A percentile compares a stretch with the other conserved stretches of the same genome.
Conservation (phyloP, 23 red algal genomes). For the Gracilaria domingensis region DNA sequence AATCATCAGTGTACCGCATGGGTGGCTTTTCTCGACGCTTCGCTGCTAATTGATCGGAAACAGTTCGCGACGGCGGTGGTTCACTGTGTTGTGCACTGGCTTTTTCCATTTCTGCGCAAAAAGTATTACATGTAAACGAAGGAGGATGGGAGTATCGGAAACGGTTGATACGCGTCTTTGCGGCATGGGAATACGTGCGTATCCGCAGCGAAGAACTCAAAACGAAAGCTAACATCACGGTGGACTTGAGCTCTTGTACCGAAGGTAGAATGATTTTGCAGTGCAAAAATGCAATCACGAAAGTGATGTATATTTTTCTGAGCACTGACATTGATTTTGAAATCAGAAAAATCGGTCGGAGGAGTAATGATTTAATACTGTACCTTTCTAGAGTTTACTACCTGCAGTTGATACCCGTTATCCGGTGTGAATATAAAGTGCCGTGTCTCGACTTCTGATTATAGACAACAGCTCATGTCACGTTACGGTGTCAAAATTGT, state of each 20-base stretch:
- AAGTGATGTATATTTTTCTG: not conserved
- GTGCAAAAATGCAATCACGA: not conserved
- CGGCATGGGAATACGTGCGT: not conserved
- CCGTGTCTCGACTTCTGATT: no score
- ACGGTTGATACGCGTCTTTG: not conserved
- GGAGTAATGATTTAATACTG: no score
- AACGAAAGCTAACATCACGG: not conserved
- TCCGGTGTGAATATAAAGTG: no score
- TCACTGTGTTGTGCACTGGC: not conserved
- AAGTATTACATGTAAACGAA: not conserved
- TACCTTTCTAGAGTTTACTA: no score
- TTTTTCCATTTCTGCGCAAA: not conserved
- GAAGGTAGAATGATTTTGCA: no score
- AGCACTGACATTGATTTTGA: not conserved
- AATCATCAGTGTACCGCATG: slow-evolving; percentile 56
- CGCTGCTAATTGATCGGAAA: slow-evolving; percentile 22
- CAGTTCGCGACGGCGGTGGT: not conserved
- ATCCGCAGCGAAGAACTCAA: not conserved
- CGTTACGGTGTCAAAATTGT: no score
- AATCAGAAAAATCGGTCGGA: no score
- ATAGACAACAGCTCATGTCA: no score
- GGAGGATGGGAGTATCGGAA: not conserved
- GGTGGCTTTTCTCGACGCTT: slow-evolving; percentile 64
- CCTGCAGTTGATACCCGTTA: no score
- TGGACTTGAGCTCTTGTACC: not conserved